Evolutionary conservation across 1,284 basidiomycete genomes (phyloP), one percentile per base, ranked within the genome.

Genomic region (Xerocomus amazonicus): DNA sequence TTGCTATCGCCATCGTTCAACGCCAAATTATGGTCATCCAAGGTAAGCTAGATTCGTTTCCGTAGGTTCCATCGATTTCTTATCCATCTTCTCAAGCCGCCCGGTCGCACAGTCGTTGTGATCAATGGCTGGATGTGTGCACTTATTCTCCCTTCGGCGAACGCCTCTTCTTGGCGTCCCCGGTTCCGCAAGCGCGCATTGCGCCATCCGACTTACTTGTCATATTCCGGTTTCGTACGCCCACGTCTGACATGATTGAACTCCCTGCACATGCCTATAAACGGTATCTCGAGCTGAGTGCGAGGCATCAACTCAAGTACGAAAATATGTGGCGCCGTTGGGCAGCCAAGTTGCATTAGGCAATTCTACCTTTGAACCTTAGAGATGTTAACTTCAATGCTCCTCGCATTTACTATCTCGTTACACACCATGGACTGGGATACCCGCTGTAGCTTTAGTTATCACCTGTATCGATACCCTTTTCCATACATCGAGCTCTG

Each of bases 1-100:
- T 85, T 51, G 84, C 81, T 47, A 75, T 87, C 50, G 84, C 84
- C 27, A 61, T 85, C 50, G 80, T 87, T 43, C 78, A 81, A 55
- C 78, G 75, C 56, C 78, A 81, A 59, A 78, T 87, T 23, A 78
- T 77, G 72, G 61, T 86, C 51, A 78, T 86, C 31, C 78, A 83
- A 79, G 78, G 83, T 83, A 57, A 51, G 65, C 31, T 29, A 19
- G 23, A 39, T 6, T 7, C 13, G 43, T 8, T 14, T 29, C 27
- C 16, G 12, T n/a, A 5, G 9, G 26, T 6, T 9, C 9, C 35
- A 14, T 27, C 27, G 38, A 45, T 45, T 33, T 37, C 53, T 55
- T 46, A 56, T 29, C 40, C 12, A 12, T 7, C 28, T 26, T 14
- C 35, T 36, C 28, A 55, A 85, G 84, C 79, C 47, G 69, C 74